These are phyloP conservation scores for Cyamopsis tetragonoloba DNA, from an alignment of 306 rosid species.

Conservation along the genomic window DNA sequence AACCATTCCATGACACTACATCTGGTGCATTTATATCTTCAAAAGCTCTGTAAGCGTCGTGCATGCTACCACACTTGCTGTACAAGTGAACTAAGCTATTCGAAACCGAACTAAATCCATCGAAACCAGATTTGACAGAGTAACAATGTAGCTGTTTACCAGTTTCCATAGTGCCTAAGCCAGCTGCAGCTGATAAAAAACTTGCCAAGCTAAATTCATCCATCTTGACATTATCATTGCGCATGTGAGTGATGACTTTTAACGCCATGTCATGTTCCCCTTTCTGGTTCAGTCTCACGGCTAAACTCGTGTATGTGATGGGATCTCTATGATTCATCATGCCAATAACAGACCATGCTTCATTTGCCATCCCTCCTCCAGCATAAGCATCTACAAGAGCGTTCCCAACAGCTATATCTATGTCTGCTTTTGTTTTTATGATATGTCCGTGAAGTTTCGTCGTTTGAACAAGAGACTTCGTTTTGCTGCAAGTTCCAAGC, in stretches of 20 bases:
- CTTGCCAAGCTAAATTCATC: slow-evolving; percentile 58
- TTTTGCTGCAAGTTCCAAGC: slow-evolving; percentile 46
- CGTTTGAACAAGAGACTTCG: slow-evolving; percentile 38
- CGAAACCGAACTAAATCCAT: slow-evolving; percentile 38
- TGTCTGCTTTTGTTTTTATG: slow-evolving; percentile 42
- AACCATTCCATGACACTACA: slow-evolving; percentile 60
- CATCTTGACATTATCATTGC: slow-evolving; percentile 44
- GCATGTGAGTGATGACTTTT: slow-evolving; percentile 41
- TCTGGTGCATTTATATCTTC: slow-evolving; percentile 42
- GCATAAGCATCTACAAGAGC: slow-evolving; percentile 77
- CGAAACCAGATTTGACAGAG: slow-evolving; percentile 52
- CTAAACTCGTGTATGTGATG: slow-evolving; percentile 62
- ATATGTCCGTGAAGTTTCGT: slow-evolving; percentile 49
- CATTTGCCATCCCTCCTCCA: slow-evolving; percentile 42
- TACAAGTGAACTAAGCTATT: slow-evolving; percentile 56
- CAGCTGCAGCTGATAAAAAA: slow-evolving; percentile 66
- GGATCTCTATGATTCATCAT: slow-evolving; percentile 48
- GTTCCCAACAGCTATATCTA: slow-evolving; percentile 50
- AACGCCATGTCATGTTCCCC: slow-evolving; percentile 51
- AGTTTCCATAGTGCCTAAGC: slow-evolving; percentile 45
- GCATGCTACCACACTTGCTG: slow-evolving; percentile 56
- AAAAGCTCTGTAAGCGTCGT: slow-evolving; percentile 50
- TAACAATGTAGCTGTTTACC: slow-evolving; percentile 64
- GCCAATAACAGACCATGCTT: slow-evolving; percentile 47
- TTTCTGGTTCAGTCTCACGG: slow-evolving; percentile 49